Conservation (phyloP, 495 filamentous ascomycete species). For the Bombardia bombarda region DNA sequence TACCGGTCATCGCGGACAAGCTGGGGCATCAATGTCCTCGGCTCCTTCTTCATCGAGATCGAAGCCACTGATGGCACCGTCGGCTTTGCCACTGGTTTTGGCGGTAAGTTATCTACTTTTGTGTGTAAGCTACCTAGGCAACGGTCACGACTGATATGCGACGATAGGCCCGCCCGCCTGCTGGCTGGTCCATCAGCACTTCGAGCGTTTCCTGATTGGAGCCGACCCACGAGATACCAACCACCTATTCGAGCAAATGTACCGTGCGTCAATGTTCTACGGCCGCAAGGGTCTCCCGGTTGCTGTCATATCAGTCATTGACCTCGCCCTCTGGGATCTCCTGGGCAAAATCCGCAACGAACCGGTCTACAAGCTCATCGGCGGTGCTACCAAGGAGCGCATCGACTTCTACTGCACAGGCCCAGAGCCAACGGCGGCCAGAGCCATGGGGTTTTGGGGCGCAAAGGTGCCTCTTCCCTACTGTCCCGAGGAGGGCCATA, state of each 20-base stretch:
- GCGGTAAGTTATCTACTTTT: slow-evolving; percentile 42
- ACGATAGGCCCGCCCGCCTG: slow-evolving; percentile 67
- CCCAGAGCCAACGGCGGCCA: slow-evolving; percentile 69
- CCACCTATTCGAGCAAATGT: slow-evolving; percentile 90
- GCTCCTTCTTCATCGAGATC: slow-evolving; percentile 89
- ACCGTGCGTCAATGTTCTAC: slow-evolving; percentile 90
- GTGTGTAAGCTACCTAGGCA: neutral
- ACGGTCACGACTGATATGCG: slow-evolving; percentile 3
- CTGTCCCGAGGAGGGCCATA: slow-evolving; percentile 76
- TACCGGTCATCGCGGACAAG: slow-evolving; percentile 81
- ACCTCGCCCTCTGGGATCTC: slow-evolving; percentile 86
- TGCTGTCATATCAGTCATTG: slow-evolving; percentile 88
- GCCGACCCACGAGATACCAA: slow-evolving; percentile 84
- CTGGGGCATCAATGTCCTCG: slow-evolving; percentile 93
- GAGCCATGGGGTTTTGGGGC: slow-evolving; percentile 77
- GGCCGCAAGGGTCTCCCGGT: slow-evolving; percentile 84
- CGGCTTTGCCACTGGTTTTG: slow-evolving; percentile 89
- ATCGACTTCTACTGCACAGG: slow-evolving; percentile 93
- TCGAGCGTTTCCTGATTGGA: slow-evolving; percentile 82
- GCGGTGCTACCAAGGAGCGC: slow-evolving; percentile 70
- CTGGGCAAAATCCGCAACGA: slow-evolving; percentile 83
- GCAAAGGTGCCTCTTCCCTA: slow-evolving; percentile 84
- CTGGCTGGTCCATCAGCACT: slow-evolving; percentile 87
- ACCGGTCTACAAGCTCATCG: slow-evolving; percentile 91
- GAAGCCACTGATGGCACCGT: slow-evolving; percentile 83